These are phyloP conservation scores for Solidago caesia DNA, from an alignment of 129 eudicot species.

Conservation along the genomic window DNA sequence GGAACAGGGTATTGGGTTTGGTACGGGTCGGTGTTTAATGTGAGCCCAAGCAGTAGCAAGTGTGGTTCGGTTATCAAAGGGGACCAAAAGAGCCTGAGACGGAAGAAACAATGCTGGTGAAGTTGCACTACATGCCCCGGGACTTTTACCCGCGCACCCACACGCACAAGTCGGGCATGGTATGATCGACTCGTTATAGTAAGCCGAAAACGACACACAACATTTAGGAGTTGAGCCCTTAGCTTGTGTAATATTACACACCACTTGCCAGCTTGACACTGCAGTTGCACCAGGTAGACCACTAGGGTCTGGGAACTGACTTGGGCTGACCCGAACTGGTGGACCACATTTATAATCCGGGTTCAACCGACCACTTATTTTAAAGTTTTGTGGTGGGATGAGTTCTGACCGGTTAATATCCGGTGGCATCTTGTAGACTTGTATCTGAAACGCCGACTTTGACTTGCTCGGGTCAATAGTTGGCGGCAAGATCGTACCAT, in stretches of 20 bases:
- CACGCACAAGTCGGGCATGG: slow-evolving; percentile 84
- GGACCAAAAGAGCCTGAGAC: slow-evolving; percentile 67
- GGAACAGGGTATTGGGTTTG: slow-evolving; percentile 62
- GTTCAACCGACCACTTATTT: slow-evolving; percentile 60
- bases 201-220: slow-evolving; percentile 84
- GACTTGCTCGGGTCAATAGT: slow-evolving; percentile 78
- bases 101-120: slow-evolving; percentile 73
- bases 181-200: slow-evolving; percentile 67
- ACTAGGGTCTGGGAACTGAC: slow-evolving; percentile 45
- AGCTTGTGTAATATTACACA: slow-evolving; percentile 72
- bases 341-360: slow-evolving; percentile 82
- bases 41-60: slow-evolving; percentile 67
- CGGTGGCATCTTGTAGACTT: slow-evolving; percentile 80
- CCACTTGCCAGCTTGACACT: slow-evolving; percentile 85
- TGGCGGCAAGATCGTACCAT: slow-evolving; percentile 75
- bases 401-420: slow-evolving; percentile 65
- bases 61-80: slow-evolving; percentile 66
- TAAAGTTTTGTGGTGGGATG: slow-evolving; percentile 77
- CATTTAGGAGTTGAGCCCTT: slow-evolving; percentile 55
- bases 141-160: slow-evolving; percentile 51
- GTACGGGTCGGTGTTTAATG: slow-evolving; percentile 51
- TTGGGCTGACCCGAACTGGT: slow-evolving; percentile 79
- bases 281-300: slow-evolving; percentile 44
- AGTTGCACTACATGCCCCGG: slow-evolving; percentile 49
- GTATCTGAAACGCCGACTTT: slow-evolving; percentile 57